A percentile compares a stretch with the other conserved stretches of the same genome.
phyloP scores from a whole-genome alignment of 2,329 filamentous ascomycete species.

The Colletotrichum chrysophilum region DNA sequence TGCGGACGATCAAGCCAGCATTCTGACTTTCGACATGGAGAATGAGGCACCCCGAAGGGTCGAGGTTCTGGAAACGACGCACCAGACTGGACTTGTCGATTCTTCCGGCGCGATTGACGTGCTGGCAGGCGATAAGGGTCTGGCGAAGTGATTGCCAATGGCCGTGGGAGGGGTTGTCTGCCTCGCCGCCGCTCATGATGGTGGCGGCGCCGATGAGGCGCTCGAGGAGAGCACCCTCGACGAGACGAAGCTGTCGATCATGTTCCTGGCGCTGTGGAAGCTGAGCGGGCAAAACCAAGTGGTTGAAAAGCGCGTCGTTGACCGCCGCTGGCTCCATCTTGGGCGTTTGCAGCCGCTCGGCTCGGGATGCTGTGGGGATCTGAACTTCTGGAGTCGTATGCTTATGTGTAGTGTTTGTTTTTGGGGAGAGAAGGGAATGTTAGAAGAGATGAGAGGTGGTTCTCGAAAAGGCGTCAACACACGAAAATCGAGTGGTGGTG shows the following conservation, averaged over 20 bases:
- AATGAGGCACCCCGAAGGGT: not conserved
- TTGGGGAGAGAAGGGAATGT: not conserved
- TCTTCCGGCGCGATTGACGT: not conserved
- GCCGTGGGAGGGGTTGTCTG: not conserved
- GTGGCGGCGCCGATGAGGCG: not conserved
- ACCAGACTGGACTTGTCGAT: conserved; percentile 5
- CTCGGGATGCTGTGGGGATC: not conserved
- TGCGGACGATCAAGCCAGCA: conserved; percentile 33
- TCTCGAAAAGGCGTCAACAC: not conserved
- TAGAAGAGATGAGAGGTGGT: not conserved
- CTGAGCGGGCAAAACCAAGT: conserved; percentile 6
- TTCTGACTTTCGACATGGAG: conserved; percentile 30
- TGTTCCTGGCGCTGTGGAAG: conserved; percentile 6
- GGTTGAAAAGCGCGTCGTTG: conserved; percentile 12
- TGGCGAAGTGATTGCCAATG: not conserved
- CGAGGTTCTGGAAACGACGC: not conserved
- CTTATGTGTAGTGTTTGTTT: not conserved
- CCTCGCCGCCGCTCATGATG: not conserved
- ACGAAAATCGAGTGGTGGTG: not conserved
- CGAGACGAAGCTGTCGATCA: not conserved
- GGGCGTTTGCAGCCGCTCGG: not conserved
- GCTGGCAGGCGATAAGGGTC: not conserved
- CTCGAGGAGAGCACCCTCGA: not conserved
- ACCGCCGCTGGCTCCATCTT: not conserved
- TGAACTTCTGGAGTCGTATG: not conserved